phyloP scores from a whole-genome alignment of 208 protist species.

The Trypanosoma scelopori region DNA sequence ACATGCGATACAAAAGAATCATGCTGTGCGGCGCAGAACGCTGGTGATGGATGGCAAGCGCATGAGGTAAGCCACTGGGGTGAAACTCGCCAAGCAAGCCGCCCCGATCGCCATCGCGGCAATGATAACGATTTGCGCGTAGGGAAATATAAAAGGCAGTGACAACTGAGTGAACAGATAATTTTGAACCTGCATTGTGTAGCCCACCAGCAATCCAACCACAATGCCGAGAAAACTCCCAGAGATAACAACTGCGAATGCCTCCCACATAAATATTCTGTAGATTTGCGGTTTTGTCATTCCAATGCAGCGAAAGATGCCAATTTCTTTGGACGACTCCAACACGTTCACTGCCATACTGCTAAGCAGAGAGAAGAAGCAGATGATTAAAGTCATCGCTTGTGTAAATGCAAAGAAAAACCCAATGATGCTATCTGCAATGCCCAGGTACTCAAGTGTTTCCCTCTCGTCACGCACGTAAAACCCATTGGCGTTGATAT shows the following conservation, averaged over 20 bases:
- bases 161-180: constrained; percentile 89
- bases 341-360: constrained; percentile 93
- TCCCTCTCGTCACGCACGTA: constrained; percentile 12
- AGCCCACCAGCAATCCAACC: constrained; percentile 88
- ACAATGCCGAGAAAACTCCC: constrained; percentile 89
- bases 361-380: constrained; percentile 94
- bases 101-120: constrained; percentile 46
- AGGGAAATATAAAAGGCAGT: constrained; percentile 92
- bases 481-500: neutral
- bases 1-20: constrained; percentile 10
- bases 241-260: constrained; percentile 92
- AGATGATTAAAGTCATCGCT: constrained; percentile 90
- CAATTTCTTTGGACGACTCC: constrained; percentile 95
- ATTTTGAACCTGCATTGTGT: constrained; percentile 91
- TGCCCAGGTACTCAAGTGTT: constrained; percentile 20
- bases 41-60: constrained; percentile 53
- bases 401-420: constrained; percentile 92
- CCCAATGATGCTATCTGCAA: constrained; percentile 70
- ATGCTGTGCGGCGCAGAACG: constrained; percentile 58
- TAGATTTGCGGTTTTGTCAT: constrained; percentile 70
- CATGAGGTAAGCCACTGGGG: constrained; percentile 55
- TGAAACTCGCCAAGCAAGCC: constrained; percentile 52
- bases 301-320: constrained; percentile 91
- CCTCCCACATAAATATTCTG: constrained; percentile 95
- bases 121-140: constrained; percentile 57